These are phyloP conservation scores for Lasiodiplodia sp. DNA, from an alignment of 2,329 filamentous ascomycete genomes.

Conservation along the genomic window DNA sequence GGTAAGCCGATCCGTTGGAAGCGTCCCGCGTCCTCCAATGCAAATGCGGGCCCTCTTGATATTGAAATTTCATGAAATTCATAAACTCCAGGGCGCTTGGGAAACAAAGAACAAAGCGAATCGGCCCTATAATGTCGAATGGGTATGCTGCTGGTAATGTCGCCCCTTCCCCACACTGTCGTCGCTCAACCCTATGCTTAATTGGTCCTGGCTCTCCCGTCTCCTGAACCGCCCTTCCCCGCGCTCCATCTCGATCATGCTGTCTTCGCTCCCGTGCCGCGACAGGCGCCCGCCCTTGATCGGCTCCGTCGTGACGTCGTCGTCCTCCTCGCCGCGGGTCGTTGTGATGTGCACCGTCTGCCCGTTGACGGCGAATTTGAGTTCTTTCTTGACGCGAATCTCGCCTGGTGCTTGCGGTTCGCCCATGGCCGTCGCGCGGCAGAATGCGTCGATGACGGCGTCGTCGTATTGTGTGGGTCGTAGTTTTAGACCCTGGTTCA, in stretches of 20 bases:
- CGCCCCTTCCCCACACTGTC: conserved; percentile 8
- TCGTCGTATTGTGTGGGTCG: conserved; percentile 1
- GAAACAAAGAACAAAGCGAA: not conserved
- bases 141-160: not conserved
- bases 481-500: conserved; percentile 20
- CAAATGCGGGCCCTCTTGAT: too few relatives aligned
- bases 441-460: conserved; percentile 19
- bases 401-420: conserved; percentile 1
- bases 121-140: conserved; percentile 1
- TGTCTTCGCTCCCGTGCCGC: conserved; percentile 10
- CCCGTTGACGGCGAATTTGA: conserved; percentile 19
- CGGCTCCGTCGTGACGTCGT: not conserved
- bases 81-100: not conserved
- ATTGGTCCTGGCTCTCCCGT: not conserved
- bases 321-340: not conserved
- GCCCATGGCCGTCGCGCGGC: conserved; percentile 5
- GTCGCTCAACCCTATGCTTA: conserved; percentile 14
- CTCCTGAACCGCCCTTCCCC: conserved; percentile 11
- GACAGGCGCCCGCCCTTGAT: not conserved
- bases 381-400: conserved; percentile 4
- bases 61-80: not conserved
- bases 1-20: not conserved
- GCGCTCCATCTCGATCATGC: conserved; percentile 25
- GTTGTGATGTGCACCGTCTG: conserved; percentile 19
- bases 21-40: not conserved